phyloP scores from a whole-genome alignment of 208 protist genomes.

The Leptomonas seymouri region DNA sequence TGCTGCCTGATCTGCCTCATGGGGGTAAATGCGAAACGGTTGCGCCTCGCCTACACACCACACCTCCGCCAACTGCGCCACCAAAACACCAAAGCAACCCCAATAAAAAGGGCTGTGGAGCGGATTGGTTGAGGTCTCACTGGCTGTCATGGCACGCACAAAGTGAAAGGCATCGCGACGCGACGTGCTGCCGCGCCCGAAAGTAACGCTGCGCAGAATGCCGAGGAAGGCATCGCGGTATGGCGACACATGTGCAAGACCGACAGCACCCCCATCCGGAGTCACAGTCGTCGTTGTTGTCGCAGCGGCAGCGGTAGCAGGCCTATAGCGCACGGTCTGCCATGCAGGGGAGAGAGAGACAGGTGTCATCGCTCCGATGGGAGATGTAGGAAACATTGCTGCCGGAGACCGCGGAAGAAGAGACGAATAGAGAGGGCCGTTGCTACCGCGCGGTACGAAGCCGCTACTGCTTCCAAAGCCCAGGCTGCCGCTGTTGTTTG shows the following conservation, averaged over 20 bases:
- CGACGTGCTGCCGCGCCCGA: not conserved
- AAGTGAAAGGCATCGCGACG: conserved; percentile 27
- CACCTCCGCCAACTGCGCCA: conserved; percentile 29
- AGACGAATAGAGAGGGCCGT: too few species aligned
- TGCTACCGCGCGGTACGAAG: not conserved
- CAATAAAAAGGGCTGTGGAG: conserved; percentile 23
- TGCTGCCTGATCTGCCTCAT: not conserved
- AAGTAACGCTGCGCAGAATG: not conserved
- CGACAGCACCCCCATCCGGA: not conserved
- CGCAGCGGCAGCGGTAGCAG: not conserved
- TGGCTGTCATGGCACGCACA: conserved; percentile 26
- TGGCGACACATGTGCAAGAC: not conserved
- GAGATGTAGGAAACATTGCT: not conserved
- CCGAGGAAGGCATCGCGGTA: not conserved
- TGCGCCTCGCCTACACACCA: conserved; percentile 33
- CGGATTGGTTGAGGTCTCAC: conserved; percentile 15
- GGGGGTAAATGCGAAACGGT: conserved; percentile 27
- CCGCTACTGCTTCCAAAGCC: conserved; percentile 3
- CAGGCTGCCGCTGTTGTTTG: not conserved
- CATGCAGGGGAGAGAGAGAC: conserved; percentile 5
- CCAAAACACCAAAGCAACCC: conserved; percentile 34
- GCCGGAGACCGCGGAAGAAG: not conserved
- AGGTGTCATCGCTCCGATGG: not conserved
- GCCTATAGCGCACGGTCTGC: not conserved
- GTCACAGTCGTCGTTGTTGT: not conserved